Evolutionary conservation across 2,329 filamentous ascomycete species (phyloP).

Genomic region (Fusarium duplospermum): DNA sequence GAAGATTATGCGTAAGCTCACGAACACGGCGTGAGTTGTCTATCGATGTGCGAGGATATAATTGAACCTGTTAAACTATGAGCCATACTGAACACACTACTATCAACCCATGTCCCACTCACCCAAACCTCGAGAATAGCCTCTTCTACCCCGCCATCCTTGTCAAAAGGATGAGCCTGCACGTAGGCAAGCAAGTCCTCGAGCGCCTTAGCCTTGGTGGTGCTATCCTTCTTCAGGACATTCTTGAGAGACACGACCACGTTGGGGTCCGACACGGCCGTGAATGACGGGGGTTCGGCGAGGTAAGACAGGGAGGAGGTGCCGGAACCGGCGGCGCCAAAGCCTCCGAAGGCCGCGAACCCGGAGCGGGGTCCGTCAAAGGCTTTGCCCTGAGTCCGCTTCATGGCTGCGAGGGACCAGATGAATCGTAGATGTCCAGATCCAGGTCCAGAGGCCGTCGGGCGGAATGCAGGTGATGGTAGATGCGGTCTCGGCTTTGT

Average conservation of each 20-base stretch:
- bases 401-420: slow-evolving; percentile 36
- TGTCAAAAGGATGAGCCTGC: slow-evolving; percentile 62
- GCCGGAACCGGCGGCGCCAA: slow-evolving; percentile 53
- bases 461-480: slow-evolving; percentile 10
- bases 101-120: slow-evolving; percentile 23
- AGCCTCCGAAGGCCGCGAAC: slow-evolving; percentile 42
- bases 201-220: slow-evolving; percentile 89
- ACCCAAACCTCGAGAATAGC: slow-evolving; percentile 91
- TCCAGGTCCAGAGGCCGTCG: slow-evolving; percentile 5
- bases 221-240: slow-evolving; percentile 90
- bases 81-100: not conserved
- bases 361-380: slow-evolving; percentile 43
- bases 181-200: slow-evolving; percentile 82
- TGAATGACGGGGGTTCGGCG: slow-evolving; percentile 84
- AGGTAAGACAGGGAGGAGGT: slow-evolving; percentile 82
- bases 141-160: slow-evolving; percentile 77
- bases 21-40: slow-evolving; percentile 89
- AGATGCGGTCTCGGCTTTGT: slow-evolving; percentile 27
- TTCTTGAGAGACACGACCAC: slow-evolving; percentile 94
- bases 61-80: slow-evolving; percentile 69
- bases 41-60: slow-evolving; percentile 91
- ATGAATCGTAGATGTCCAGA: not conserved
- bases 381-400: slow-evolving; percentile 44
- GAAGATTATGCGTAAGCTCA: slow-evolving; percentile 83
- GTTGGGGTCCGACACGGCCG: slow-evolving; percentile 80